These are phyloP conservation scores for Phytophthora cactorum DNA, from an alignment of 352 stramenopile genomes.

Conservation along the genomic window DNA sequence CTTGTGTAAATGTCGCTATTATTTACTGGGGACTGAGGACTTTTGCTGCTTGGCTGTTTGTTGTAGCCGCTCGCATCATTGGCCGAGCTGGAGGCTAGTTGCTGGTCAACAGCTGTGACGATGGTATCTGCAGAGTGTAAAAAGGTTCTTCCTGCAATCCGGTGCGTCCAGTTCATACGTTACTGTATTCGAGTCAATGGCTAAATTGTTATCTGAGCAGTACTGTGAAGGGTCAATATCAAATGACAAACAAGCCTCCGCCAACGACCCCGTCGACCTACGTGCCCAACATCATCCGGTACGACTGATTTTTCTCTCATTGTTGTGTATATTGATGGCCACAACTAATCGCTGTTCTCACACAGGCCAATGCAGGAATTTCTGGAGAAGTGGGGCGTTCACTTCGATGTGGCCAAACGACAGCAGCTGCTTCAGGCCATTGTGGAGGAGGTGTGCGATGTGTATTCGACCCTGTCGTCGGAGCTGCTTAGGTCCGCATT, in stretches of 20 bases:
- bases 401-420: conserved; percentile 50
- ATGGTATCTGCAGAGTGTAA: conserved; percentile 83
- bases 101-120: conserved; percentile 68
- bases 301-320: background rate
- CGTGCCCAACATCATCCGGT: conserved; percentile 79
- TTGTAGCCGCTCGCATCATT: conserved; percentile 51
- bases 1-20: background rate
- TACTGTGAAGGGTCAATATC: conserved; percentile 90
- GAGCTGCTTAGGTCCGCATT: conserved; percentile 79
- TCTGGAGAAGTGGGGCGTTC: conserved; percentile 70
- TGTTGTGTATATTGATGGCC: background rate
- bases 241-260: conserved; percentile 90
- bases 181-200: background rate
- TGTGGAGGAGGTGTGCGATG: conserved; percentile 59
- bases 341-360: conserved; percentile 6
- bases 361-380: conserved; percentile 73
- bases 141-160: conserved; percentile 83
- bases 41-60: conserved; percentile 1
- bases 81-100: conserved; percentile 52
- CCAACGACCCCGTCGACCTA: conserved; percentile 77
- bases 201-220: conserved; percentile 32
- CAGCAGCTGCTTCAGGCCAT: conserved; percentile 62
- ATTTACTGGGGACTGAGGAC: background rate
- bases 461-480: conserved; percentile 70
- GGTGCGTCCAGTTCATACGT: conserved; percentile 39